A percentile compares a stretch with the other conserved stretches of the same genome.
These are phyloP conservation scores for Diaporthe helianthi DNA, from an alignment of 2,329 filamentous ascomycete genomes.

Conservation along the genomic window DNA sequence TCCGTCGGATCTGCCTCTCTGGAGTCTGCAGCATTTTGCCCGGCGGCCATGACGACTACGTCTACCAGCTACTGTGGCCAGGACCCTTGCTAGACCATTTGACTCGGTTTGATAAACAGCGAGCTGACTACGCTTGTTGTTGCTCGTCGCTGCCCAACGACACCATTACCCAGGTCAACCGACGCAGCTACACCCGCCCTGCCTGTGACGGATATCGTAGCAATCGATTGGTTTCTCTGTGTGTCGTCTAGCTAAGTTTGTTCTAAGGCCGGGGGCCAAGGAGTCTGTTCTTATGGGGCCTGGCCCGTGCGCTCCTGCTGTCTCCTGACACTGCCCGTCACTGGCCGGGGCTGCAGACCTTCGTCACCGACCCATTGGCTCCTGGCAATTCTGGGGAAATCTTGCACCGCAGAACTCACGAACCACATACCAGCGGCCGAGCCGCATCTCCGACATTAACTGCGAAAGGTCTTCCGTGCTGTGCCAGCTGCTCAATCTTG, in stretches of 20 bases:
- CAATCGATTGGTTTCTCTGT: too few relatives aligned
- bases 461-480: not conserved
- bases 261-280: too few relatives aligned
- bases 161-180: not conserved
- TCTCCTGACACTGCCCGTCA: too few relatives aligned
- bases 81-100: not conserved
- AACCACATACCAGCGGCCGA: not conserved
- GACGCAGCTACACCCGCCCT: not conserved
- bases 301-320: too few relatives aligned
- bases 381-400: not conserved
- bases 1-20: not conserved
- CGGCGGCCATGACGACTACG: not conserved
- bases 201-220: too few relatives aligned
- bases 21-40: not conserved
- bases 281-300: too few relatives aligned
- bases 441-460: not conserved
- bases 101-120: slow-evolving; percentile 12
- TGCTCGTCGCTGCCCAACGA: slow-evolving; percentile 23
- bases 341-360: slow-evolving; percentile 2
- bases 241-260: too few relatives aligned
- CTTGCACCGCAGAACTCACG: not conserved
- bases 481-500: not conserved
- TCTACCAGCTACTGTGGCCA: not conserved
- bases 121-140: not conserved
- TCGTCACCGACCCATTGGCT: slow-evolving; percentile 19